Percentiles rank a stretch among this genome's conserved stretches.
These are phyloP conservation scores for Bonia amplexicaulis DNA, from an alignment of 176 grass and related monocot species.

Conservation along the genomic window DNA sequence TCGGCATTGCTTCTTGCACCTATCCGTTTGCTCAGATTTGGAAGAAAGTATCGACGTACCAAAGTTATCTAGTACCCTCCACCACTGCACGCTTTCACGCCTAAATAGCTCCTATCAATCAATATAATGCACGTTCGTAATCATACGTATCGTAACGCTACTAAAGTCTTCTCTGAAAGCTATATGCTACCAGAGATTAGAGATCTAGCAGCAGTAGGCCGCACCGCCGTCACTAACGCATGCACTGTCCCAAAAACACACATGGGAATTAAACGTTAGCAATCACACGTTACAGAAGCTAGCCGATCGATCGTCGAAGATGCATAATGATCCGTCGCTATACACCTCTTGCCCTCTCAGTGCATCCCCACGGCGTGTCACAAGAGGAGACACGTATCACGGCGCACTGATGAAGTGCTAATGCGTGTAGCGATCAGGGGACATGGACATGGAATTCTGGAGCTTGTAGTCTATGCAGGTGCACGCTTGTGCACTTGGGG, in stretches of 20 bases:
- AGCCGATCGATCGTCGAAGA: not conserved
- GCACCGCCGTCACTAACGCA: not conserved
- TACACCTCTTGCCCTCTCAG: not conserved
- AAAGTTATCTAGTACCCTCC: not conserved
- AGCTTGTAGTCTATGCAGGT: not conserved
- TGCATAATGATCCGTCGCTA: slow-evolving; percentile 2
- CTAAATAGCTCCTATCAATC: not conserved
- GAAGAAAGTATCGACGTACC: not conserved
- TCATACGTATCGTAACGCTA: not conserved
- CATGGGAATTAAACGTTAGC: not conserved
- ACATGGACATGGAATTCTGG: not conserved
- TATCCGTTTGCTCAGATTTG: not conserved
- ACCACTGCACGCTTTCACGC: not conserved
- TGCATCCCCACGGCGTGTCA: not conserved
- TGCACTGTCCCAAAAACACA: not conserved
- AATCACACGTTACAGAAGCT: not conserved
- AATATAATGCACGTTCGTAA: not conserved
- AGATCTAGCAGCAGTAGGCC: not conserved
- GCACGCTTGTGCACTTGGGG: not conserved
- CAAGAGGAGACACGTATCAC: not conserved
- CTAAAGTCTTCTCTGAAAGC: slow-evolving; percentile 8
- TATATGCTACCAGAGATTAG: not conserved
- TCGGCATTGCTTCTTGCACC: not conserved
- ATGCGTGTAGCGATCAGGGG: slow-evolving; percentile 28
- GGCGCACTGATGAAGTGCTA: not conserved